phyloP scores from a whole-genome alignment of 345 rosid genomes.

The Salix udensis region DNA sequence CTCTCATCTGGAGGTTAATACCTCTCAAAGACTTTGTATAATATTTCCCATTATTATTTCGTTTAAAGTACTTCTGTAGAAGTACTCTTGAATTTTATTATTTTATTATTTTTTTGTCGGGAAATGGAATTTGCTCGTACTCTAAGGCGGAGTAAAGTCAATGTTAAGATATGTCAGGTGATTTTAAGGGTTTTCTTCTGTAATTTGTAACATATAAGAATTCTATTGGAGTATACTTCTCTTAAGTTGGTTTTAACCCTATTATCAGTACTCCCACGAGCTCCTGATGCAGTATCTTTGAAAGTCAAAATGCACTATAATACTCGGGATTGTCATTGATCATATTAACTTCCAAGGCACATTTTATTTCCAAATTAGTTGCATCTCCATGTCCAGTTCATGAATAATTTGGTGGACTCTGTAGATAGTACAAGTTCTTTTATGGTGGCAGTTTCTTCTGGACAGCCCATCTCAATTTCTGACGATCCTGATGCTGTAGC shows the following conservation, averaged over 20 bases:
- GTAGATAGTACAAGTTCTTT: constrained; percentile 6
- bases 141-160: constrained; percentile 81
- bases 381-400: not conserved
- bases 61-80: not conserved
- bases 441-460: constrained; percentile 73
- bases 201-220: not conserved
- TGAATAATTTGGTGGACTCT: not conserved
- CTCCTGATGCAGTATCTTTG: constrained; percentile 88
- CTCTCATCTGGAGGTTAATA: constrained; percentile 85
- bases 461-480: constrained; percentile 72
- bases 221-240: constrained; percentile 8
- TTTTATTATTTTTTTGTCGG: constrained; percentile 31
- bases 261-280: constrained; percentile 82
- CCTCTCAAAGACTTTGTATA: not conserved
- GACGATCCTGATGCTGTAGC: constrained; percentile 83
- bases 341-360: constrained; percentile 87
- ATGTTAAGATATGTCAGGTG: constrained; percentile 91
- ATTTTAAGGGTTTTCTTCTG: not conserved
- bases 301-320: constrained; percentile 63
- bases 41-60: not conserved
- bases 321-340: constrained; percentile 88
- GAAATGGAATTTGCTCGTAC: constrained; percentile 96
- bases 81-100: not conserved
- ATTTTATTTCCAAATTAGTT: constrained; percentile 8
- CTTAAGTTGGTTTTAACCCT: constrained; percentile 6